Conservation (phyloP, 768 basidiomycete genomes). For the Candolleomyces efflorescens region DNA sequence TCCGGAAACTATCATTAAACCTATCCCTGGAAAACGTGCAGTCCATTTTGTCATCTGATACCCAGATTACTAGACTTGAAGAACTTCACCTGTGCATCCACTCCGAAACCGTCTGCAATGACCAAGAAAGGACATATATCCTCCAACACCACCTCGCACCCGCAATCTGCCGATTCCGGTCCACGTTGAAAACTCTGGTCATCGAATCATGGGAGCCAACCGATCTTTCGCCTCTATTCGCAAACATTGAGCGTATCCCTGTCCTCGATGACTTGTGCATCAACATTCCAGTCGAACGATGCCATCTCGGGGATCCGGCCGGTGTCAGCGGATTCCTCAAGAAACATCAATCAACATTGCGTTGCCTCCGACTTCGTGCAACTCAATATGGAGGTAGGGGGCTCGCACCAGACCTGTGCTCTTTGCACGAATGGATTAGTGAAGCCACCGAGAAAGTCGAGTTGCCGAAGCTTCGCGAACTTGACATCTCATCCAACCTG, state of each 20-base stretch:
- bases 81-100: conserved; percentile 42
- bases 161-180: conserved; percentile 30
- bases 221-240: conserved; percentile 40
- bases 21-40: conserved; percentile 38
- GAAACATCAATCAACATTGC: conserved; percentile 30
- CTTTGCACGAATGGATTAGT: conserved; percentile 35
- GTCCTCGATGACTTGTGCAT: conserved; percentile 32
- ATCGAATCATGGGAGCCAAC: conserved; percentile 42
- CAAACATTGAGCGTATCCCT: conserved; percentile 26
- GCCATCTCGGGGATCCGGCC: conserved; percentile 38
- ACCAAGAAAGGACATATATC: conserved; percentile 23
- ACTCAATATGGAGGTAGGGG: conserved; percentile 36
- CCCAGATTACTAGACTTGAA: conserved; percentile 27
- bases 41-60: conserved; percentile 28
- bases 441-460: conserved; percentile 23
- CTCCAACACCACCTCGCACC: conserved; percentile 34
- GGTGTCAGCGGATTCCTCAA: conserved; percentile 33
- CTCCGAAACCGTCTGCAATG: conserved; percentile 25
- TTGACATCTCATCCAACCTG: conserved; percentile 32
- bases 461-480: conserved; percentile 23
- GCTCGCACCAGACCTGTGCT: conserved; percentile 23
- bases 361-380: conserved; percentile 35
- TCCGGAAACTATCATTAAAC: conserved; percentile 39
- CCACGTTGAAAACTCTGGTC: conserved; percentile 33
- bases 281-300: conserved; percentile 35